Evolutionary conservation across 495 filamentous ascomycete genomes (phyloP), one percentile per base, ranked within the genome.

Genomic region (Cetradonia linearis): DNA sequence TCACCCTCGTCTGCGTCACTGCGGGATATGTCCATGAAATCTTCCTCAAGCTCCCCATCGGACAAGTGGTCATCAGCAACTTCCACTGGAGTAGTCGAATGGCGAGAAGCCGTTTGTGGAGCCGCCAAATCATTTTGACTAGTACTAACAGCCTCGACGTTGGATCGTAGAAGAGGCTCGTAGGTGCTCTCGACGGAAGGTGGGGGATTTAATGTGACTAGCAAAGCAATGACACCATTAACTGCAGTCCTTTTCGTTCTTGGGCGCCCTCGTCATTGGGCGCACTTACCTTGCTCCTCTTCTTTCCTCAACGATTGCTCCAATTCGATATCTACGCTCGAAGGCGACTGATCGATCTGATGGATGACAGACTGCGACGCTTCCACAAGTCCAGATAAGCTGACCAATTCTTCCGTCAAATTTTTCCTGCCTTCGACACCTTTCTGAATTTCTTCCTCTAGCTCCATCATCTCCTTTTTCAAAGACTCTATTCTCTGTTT

Each of bases 381-480:
- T 18, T 60, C 57, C 20, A 38, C 25, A 54, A 49, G 18, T 44
- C 33, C 42, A 23, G 65, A 64, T 25, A 65, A 52, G 9, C 33
- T 30, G 7, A 31, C 23, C 9, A 67, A 62, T 54, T 76, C 73
- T 55, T 66, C 57, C 23, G 70, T 46, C 25, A 75, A 64, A 16
- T 55, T 59, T 49, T 64, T 66, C 63, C 69, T 70, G 37, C 71
- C 70, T 55, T 78, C 68, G 28, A 70, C 46, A 23, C 70, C 73
- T 64, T 72, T 76, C 40, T 80, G 76, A 10, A 86, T 78, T 62
- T 84, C 81, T 8, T 76, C 73, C 60, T 86, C 72, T 9, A 90
- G 72, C 28, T 72, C 76, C 44, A 75, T 76, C 60, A 84, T 78
- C 67, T 89, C 81, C 36, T 77, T 70, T 40, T 75, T 74, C 52